Evolutionary conservation across 2,329 filamentous ascomycete genomes (phyloP), one percentile per base, ranked within the genome.

Genomic region (Fusarium nisikadoi): DNA sequence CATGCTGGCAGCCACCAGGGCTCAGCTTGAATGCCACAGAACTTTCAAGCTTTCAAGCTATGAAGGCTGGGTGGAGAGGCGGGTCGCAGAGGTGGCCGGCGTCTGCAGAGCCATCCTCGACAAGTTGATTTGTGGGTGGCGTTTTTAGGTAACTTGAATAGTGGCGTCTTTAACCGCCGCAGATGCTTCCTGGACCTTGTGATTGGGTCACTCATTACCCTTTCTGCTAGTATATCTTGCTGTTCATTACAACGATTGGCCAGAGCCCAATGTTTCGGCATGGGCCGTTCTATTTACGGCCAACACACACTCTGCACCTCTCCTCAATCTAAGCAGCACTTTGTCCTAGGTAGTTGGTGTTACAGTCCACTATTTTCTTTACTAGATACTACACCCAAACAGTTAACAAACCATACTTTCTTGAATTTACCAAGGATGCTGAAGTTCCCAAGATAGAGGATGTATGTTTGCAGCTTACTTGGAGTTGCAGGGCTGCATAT

Each of bases 71-170:
- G 38, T 54, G 38, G 52, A 42, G 52, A 54, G 38, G 27, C 41
- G 42, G 70, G 70, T 56, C 70, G 58, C 68, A 38, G 47, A 55
- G 60, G 41, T 29, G 70, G 70, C 70, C 70, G 68, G 70, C 70
- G 70, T 62, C 45, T 71, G 62, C 42, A 65, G 35, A 42, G 45
- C 64, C 52, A 45, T 58, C 57, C 52, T 29, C 25, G 27, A 50
- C 53, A 43, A 31, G 49, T 33, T 63, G 63, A 67, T 63, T 67
- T 63, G 47, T 45, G 29, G 45, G 38, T 41, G 61, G 61, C 61
- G 38, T 62, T 57, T 33, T 33, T 25, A 16, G 19, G 38, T 29
- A 39, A 41, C 54, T 45, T 45, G 33, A 20, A 23, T 36, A n/a
- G 43, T 23, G 42, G 27, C 23, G 20, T 53, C 31, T 52, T 64